These are phyloP conservation scores for Choiromyces venosus DNA, from an alignment of 495 filamentous ascomycete genomes.

Conservation along the genomic window DNA sequence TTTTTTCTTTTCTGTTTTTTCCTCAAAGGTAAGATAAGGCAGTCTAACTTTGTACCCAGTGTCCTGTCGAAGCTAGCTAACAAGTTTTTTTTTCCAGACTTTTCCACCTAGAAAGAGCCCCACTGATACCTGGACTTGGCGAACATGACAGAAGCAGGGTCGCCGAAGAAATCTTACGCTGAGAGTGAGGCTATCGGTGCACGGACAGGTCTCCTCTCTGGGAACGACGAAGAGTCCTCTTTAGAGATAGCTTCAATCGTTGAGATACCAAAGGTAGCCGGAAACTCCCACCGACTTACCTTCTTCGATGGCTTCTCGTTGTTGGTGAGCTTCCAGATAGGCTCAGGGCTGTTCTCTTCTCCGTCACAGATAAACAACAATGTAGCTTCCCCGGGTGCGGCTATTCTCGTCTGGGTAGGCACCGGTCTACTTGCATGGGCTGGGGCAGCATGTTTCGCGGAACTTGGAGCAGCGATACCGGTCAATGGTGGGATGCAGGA, in stretches of 20 bases:
- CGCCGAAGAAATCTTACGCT: not conserved
- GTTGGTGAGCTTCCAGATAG: constrained; percentile 54
- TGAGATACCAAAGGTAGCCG: not conserved
- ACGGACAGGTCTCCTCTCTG: not conserved
- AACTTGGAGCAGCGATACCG: constrained; percentile 53
- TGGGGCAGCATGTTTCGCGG: constrained; percentile 52
- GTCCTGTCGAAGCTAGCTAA: not conserved
- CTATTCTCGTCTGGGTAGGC: constrained; percentile 52
- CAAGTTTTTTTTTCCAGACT: not conserved
- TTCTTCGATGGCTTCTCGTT: constrained; percentile 51
- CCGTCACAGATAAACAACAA: constrained; percentile 55
- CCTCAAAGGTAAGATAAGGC: not conserved
- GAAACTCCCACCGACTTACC: not conserved
- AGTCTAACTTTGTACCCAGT: not conserved
- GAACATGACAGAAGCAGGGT: not conserved
- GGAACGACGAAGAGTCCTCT: not conserved
- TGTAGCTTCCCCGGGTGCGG: constrained; percentile 51
- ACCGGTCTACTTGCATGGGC: constrained; percentile 55
- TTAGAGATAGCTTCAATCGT: not conserved
- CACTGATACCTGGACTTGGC: not conserved
- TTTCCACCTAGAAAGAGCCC: not conserved
- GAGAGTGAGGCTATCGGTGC: not conserved
- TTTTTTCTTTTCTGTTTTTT: not conserved
- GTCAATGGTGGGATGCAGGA: constrained; percentile 53
- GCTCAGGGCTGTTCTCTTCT: constrained; percentile 54